Conservation (phyloP, 108 stramenopile genomes). For the Pseudonitzschia multiseries region DNA sequence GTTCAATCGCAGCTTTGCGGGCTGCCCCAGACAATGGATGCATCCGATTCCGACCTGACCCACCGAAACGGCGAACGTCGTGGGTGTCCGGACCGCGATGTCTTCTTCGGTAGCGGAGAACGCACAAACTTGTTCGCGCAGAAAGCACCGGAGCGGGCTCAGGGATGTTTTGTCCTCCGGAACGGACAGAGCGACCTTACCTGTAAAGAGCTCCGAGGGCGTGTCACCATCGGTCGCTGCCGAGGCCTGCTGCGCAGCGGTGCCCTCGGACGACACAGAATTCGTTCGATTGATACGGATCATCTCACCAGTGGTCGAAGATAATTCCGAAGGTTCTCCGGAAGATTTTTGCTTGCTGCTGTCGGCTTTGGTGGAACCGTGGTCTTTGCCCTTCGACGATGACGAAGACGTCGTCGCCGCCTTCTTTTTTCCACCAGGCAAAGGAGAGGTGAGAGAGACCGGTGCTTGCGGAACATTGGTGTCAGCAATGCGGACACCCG, state of each 20-base stretch:
- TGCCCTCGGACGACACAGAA: conserved; percentile 27
- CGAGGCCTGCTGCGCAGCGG: conserved; percentile 2
- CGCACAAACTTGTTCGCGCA: conserved; percentile 82
- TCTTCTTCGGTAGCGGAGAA: conserved; percentile 83
- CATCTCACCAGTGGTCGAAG: background rate
- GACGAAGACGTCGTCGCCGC: conserved; percentile 5
- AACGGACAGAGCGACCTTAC: conserved; percentile 55
- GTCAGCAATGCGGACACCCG: conserved; percentile 63
- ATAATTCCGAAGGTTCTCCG: conserved; percentile 2
- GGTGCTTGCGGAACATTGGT: conserved; percentile 3
- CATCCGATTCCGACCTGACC: conserved; percentile 56
- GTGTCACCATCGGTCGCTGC: background rate
- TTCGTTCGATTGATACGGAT: conserved; percentile 23
- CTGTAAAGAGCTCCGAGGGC: conserved; percentile 44
- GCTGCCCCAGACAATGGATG: conserved; percentile 57
- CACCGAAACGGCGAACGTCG: conserved; percentile 75
- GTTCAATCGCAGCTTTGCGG: conserved; percentile 77
- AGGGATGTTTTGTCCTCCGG: conserved; percentile 71
- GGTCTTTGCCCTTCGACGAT: background rate
- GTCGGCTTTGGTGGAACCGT: background rate
- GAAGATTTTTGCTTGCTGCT: background rate
- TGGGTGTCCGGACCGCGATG: conserved; percentile 85
- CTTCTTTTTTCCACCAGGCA: conserved; percentile 10
- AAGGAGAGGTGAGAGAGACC: background rate
- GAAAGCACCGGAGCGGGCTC: conserved; percentile 85